Evolutionary conservation across 805 yeast genomes (phyloP).

Genomic region (Teunomyces gatunensis): DNA sequence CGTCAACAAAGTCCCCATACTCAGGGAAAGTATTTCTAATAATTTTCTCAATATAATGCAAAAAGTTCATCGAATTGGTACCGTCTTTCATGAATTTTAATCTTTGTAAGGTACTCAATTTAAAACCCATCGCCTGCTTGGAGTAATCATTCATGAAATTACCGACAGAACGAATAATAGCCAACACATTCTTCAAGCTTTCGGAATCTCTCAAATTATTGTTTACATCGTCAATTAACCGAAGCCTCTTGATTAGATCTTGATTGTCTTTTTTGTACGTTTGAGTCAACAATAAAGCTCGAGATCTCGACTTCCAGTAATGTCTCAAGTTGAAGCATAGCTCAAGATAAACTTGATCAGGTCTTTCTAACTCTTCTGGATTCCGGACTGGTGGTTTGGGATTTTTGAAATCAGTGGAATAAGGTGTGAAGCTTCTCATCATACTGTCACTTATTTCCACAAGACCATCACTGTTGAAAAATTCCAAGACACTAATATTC

Average conservation of each 20-base stretch:
- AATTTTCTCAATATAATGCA: conserved; percentile 88
- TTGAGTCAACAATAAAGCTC: conserved; percentile 71
- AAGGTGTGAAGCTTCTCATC: conserved; percentile 75
- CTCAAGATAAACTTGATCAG: conserved; percentile 82
- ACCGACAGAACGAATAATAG: conserved; percentile 86
- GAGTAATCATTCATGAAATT: conserved; percentile 94
- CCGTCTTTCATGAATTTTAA: conserved; percentile 89
- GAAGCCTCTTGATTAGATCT: conserved; percentile 65
- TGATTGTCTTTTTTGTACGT: conserved; percentile 76
- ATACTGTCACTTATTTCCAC: conserved; percentile 71
- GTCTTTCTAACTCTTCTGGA: conserved; percentile 74
- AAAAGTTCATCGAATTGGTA: conserved; percentile 78
- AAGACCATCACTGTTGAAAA: conserved; percentile 72
- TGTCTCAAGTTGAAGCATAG: conserved; percentile 78
- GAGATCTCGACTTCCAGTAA: conserved; percentile 90
- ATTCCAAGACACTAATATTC: conserved; percentile 76
- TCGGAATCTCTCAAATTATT: conserved; percentile 63
- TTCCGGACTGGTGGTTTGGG: conserved; percentile 56
- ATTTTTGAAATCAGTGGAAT: conserved; percentile 65
- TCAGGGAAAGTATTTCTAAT: conserved; percentile 85
- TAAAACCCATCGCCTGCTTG: conserved; percentile 92
- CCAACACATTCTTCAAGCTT: conserved; percentile 69
- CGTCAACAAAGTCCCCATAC: conserved; percentile 69
- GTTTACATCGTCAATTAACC: conserved; percentile 71
- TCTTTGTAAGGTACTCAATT: conserved; percentile 83